Evolutionary conservation across 176 grass and related monocot species (phyloP).

Genomic region (Avena sativa): DNA sequence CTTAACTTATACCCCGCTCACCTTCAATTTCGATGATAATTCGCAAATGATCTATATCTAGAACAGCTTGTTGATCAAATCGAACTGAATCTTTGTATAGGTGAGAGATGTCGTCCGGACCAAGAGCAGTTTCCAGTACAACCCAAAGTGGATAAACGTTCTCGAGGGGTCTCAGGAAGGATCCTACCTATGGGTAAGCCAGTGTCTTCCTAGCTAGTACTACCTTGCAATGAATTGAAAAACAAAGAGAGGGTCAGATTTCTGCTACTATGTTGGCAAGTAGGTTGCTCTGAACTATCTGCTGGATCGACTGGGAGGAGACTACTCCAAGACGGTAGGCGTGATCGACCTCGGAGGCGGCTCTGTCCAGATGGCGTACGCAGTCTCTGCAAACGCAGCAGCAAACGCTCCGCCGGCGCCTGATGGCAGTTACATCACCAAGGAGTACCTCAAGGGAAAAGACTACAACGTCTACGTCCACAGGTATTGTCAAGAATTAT

Average conservation of each 20-base stretch:
- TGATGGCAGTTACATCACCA: background rate
- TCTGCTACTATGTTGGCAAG: no score
- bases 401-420: background rate
- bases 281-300: no score
- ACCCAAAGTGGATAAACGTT: slow-evolving; percentile 33
- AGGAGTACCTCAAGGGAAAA: background rate
- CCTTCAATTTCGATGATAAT: no score
- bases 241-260: no score
- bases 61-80: background rate
- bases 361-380: background rate
- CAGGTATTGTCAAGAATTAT: background rate
- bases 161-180: slow-evolving; percentile 60
- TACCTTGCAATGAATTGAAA: no score
- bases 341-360: background rate
- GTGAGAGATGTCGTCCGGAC: slow-evolving; percentile 44
- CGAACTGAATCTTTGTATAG: background rate
- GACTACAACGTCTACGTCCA: background rate
- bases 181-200: slow-evolving; percentile 54
- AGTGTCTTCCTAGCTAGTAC: no score
- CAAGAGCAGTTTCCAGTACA: background rate
- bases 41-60: no score
- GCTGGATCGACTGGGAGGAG: background rate
- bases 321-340: background rate
- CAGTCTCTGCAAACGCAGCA: background rate
- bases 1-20: no score